A percentile compares a stretch with the other conserved stretches of the same genome.
phyloP scores from a whole-genome alignment of 2,329 filamentous ascomycete species.

The Trichoderma sp. region DNA sequence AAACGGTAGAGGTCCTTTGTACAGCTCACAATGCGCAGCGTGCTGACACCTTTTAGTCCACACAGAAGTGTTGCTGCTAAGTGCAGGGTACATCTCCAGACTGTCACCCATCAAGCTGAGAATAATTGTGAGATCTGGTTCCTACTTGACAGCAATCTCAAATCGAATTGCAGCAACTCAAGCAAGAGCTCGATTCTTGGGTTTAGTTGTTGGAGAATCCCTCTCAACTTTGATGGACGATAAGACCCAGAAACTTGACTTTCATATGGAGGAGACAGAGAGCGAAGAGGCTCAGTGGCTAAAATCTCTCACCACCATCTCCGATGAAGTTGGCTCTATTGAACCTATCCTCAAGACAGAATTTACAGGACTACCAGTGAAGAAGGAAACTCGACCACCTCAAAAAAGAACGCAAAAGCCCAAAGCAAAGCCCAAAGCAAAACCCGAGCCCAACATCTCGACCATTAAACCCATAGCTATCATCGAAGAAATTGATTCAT shows the following conservation, averaged over 20 bases:
- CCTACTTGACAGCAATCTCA: constrained; percentile 76
- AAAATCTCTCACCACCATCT: constrained; percentile 59
- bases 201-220: constrained; percentile 81
- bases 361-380: constrained; percentile 1
- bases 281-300: constrained; percentile 74
- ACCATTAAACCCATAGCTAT: constrained; percentile 44
- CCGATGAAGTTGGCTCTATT: constrained; percentile 62
- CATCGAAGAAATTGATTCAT: constrained; percentile 64
- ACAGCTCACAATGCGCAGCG: neutral
- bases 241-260: constrained; percentile 70
- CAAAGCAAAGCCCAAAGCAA: constrained; percentile 29
- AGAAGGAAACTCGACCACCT: constrained; percentile 1
- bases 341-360: constrained; percentile 44
- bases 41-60: constrained; percentile 58
- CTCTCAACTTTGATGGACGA: constrained; percentile 63
- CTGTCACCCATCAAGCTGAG: constrained; percentile 63
- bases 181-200: constrained; percentile 71
- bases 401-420: constrained; percentile 22
- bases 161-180: constrained; percentile 81
- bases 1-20: constrained; percentile 61
- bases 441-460: constrained; percentile 29
- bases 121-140: constrained; percentile 66
- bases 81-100: constrained; percentile 72
- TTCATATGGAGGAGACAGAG: constrained; percentile 76
- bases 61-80: constrained; percentile 73